Percentiles rank a stretch among this genome's conserved stretches.
Conservation (phyloP, 768 basidiomycete genomes). For the Macrolepiota fuliginosa region DNA sequence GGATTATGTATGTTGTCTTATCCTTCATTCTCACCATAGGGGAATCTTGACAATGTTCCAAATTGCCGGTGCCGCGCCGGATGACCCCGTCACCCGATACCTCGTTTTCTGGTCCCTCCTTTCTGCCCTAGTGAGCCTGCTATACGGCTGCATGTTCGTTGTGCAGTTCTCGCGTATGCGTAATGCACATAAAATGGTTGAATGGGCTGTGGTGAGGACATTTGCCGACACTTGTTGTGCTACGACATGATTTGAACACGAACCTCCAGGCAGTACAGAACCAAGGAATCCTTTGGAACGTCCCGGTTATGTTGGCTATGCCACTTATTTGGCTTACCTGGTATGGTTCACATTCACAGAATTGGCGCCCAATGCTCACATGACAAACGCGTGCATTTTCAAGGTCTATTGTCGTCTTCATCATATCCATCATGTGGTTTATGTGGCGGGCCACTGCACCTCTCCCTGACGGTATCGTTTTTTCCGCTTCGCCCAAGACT, state of each 20-base stretch:
- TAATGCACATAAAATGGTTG: slow-evolving; percentile 55
- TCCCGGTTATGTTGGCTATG: slow-evolving; percentile 63
- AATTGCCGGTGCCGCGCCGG: slow-evolving; percentile 31
- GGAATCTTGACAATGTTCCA: slow-evolving; percentile 31
- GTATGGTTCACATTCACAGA: slow-evolving; percentile 23
- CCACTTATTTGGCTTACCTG: slow-evolving; percentile 63
- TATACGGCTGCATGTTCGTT: slow-evolving; percentile 60
- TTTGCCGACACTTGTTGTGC: neutral
- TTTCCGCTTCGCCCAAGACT: neutral
- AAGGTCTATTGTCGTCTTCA: slow-evolving; percentile 60
- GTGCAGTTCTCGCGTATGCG: slow-evolving; percentile 61
- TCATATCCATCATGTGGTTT: slow-evolving; percentile 53
- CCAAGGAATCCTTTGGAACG: slow-evolving; percentile 44
- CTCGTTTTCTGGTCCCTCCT: slow-evolving; percentile 52
- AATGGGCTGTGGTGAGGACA: slow-evolving; percentile 50
- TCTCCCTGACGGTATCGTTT: neutral
- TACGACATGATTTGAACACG: slow-evolving; percentile 34
- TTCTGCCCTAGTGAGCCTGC: slow-evolving; percentile 56
- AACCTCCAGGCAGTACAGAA: slow-evolving; percentile 19
- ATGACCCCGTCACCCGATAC: slow-evolving; percentile 53
- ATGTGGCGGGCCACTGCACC: slow-evolving; percentile 59
- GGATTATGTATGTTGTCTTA: neutral
- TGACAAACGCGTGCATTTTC: neutral
- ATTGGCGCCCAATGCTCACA: neutral
- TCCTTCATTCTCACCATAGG: slow-evolving; percentile 11